A percentile compares a stretch with the other conserved stretches of the same genome.
phyloP scores from a whole-genome alignment of 768 basidiomycete genomes.

The Chalciporus sphaerocephalus region DNA sequence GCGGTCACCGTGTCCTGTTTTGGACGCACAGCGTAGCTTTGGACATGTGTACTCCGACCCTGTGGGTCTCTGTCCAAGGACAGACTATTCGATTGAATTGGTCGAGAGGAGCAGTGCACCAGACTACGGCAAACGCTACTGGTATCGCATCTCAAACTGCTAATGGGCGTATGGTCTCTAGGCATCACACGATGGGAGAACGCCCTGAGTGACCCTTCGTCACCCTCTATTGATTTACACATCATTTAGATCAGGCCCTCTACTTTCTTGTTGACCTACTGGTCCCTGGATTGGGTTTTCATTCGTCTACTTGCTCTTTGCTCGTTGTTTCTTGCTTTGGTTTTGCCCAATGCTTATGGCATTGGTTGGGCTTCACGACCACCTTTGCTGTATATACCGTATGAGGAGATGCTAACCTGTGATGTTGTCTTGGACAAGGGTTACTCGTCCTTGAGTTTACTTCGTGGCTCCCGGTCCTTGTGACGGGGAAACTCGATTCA shows the following conservation, averaged over 20 bases:
- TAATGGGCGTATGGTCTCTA: not conserved
- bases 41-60: not conserved
- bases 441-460: slow-evolving; percentile 24
- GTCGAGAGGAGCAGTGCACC: slow-evolving; percentile 4
- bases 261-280: too few relatives aligned
- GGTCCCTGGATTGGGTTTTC: not conserved
- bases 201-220: slow-evolving; percentile 1
- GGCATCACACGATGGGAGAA: not conserved
- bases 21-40: slow-evolving; percentile 9
- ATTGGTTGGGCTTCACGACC: slow-evolving; percentile 1
- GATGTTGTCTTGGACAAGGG: not conserved
- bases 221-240: slow-evolving; percentile 3
- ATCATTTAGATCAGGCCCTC: too few relatives aligned
- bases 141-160: not conserved
- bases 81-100: not conserved
- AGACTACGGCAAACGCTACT: not conserved
- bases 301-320: not conserved
- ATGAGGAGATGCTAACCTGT: slow-evolving; percentile 16
- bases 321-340: slow-evolving; percentile 6
- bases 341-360: slow-evolving; percentile 5
- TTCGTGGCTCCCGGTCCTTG: slow-evolving; percentile 23
- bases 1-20: slow-evolving; percentile 11
- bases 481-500: slow-evolving; percentile 31
- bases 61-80: not conserved
- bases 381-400: slow-evolving; percentile 3